These are phyloP conservation scores for Neofusicoccum parvum DNA, from an alignment of 2,329 filamentous ascomycete genomes.

Conservation along the genomic window DNA sequence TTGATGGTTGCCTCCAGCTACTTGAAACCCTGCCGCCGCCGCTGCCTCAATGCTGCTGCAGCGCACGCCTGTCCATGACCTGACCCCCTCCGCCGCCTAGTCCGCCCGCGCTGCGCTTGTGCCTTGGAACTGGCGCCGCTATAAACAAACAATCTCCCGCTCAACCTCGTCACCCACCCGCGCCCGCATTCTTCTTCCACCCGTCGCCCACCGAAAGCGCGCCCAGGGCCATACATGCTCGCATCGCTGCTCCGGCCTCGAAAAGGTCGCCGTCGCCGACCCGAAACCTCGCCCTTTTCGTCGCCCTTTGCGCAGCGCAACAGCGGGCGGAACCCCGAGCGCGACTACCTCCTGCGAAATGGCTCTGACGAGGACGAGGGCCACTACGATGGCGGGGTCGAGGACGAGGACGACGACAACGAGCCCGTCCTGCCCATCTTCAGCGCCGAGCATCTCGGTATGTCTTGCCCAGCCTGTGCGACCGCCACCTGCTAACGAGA, in stretches of 20 bases:
- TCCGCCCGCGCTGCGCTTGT: slow-evolving; percentile 6
- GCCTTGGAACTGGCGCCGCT: not conserved
- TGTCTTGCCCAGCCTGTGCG: slow-evolving; percentile 18
- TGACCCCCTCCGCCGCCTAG: not conserved
- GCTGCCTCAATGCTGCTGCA: not conserved
- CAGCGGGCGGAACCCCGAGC: slow-evolving; percentile 29
- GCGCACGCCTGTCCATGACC: not conserved
- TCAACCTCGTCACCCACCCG: not conserved
- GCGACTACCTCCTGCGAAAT: slow-evolving; percentile 28
- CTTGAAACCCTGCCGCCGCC: slow-evolving; percentile 9
- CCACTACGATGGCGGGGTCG: slow-evolving; percentile 32
- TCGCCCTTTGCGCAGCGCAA: slow-evolving; percentile 30
- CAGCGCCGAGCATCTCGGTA: slow-evolving; percentile 39
- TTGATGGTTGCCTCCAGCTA: not conserved
- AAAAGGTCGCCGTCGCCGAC: slow-evolving; percentile 28
- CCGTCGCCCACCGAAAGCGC: slow-evolving; percentile 18
- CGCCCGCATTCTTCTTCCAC: not conserved
- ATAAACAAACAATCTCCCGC: slow-evolving; percentile 18
- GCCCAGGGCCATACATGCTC: slow-evolving; percentile 35
- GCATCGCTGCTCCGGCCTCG: slow-evolving; percentile 38
- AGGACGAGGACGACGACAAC: slow-evolving; percentile 31
- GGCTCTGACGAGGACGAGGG: slow-evolving; percentile 30
- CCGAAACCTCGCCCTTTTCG: slow-evolving; percentile 40
- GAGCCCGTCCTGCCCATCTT: slow-evolving; percentile 44
- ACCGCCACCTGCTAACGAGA: slow-evolving; percentile 28